Base-by-base conservation (phyloP, 306 rosid genomes). In the Purshia tridentata region DNA sequence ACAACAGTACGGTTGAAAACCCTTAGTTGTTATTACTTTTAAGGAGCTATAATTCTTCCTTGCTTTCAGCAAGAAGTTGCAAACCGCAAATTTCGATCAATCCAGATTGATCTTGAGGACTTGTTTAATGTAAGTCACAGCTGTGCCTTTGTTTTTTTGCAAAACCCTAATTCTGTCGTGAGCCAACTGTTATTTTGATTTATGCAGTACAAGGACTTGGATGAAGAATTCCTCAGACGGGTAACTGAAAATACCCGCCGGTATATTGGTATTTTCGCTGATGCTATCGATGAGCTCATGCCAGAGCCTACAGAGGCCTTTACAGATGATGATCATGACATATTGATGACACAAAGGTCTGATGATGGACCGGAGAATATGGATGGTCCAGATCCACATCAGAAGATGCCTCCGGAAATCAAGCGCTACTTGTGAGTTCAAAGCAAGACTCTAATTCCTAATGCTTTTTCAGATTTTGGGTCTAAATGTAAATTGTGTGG, bases 321-420 rank as follows among this genome's bases (percentile, higher is more conserved):
- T 81, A 65, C 78, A 0, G 99, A 91, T 66, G 99, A 91, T 76
- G 99, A 95, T 56, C 98, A 95, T 70, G 99, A 95, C 82, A 91
- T 95, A 72, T 72, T 90, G 84, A 91, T 95, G 98, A 91, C 97
- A 4, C 97, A 95, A 72, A 88, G 99, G 80, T 86, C 97, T 44
- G 99, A 91, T 13, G 97, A 95, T 69, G 98, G 87, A 52, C 83
- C 83, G 0, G 98, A 90, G 64, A 88, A 86, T 67, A 57, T 76
- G 59, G 98, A 95, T 65, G 87, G 85, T 76, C 69, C 88, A 0
- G 98, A 95, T 75, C 98, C 98, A 4, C 85, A 44, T 80, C 99
- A 95, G 80, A 90, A 79, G 85, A 92, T 92, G 98, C 98, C 98
- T 78, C 83, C 97, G 4, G 98, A 88, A 83, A 95, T 95, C 75